Conservation (phyloP, 208 protist species). For the Trypanosoma brucei region DNA sequence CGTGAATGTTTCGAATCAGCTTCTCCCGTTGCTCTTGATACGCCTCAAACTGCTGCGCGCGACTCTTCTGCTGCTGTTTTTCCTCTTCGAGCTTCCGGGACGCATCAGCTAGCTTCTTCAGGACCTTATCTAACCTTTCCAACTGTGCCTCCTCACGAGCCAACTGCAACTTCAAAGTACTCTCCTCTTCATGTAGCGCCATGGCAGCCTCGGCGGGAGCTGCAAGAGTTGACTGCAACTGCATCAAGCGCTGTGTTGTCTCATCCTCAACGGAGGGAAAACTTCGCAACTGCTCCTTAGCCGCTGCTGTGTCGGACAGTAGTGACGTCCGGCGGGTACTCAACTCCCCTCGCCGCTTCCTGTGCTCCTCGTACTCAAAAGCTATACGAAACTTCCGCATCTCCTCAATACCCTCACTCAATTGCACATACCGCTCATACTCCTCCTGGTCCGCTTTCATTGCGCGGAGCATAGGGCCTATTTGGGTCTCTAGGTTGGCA, state of each 20-base stretch:
- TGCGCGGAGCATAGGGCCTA: constrained; percentile 81
- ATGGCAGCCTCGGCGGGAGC: constrained; percentile 53
- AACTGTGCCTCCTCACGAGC: constrained; percentile 48
- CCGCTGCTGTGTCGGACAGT: constrained; percentile 18
- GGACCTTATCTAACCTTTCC: constrained; percentile 25
- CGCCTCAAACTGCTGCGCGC: constrained; percentile 38
- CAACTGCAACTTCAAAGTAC: constrained; percentile 44
- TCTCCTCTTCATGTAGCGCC: constrained; percentile 64
- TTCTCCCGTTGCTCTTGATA: constrained; percentile 26
- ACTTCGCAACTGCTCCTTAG: constrained; percentile 44
- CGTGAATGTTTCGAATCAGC: constrained; percentile 49
- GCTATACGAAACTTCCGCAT: constrained; percentile 68
- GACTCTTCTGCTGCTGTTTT: constrained; percentile 34
- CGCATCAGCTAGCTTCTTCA: constrained; percentile 48
- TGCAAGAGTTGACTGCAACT: constrained; percentile 43
- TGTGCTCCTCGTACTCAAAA: constrained; percentile 63
- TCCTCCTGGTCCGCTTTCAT: constrained; percentile 87
- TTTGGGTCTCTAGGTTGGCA: constrained; percentile 81
- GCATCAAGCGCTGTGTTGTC: constrained; percentile 46
- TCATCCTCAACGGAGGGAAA: constrained; percentile 53
- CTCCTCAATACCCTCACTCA: constrained; percentile 66
- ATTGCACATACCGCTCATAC: constrained; percentile 66
- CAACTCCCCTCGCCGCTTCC: constrained; percentile 12
- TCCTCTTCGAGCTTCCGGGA: constrained; percentile 49
- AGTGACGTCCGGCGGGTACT: constrained; percentile 19